Evolutionary conservation across 805 yeast genomes (phyloP), one percentile per base, ranked within the genome.

Genomic region (Ogataea naganishii): DNA sequence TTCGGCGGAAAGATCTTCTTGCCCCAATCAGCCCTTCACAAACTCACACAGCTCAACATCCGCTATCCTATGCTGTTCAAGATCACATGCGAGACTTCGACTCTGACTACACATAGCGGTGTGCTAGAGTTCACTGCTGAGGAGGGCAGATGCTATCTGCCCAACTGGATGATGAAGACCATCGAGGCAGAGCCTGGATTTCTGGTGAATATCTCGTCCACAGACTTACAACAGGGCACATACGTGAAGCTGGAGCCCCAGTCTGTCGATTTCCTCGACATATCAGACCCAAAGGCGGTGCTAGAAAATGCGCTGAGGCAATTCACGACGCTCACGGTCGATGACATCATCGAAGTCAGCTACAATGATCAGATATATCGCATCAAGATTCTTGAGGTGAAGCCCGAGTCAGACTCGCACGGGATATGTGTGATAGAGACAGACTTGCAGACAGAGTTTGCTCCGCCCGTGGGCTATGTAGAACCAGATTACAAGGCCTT

Each of bases 381-480:
- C 15, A 85, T 92, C 37, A 81, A 77, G 49, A 88, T 92, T 13
- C 60, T 89, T 26, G 96, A 92, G 45, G 83, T 75, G 17, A 83
- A 83, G 46, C 97, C 97, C 1, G 82, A 79, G 30, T 65, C 74
- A 2, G 43, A 53, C 6, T 58, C 62, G 6, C 60, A 69, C 20
- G 82, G 95, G 35, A 79, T 89, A 10, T 89, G 96, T 64, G 96
- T 92, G 5, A 84, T 92, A 17, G 99, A 92, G 51, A 92, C 98
- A 0, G 98, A 92, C 60, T 65, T 92, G 37, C 95, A 84, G 35
- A 94, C 96, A 0, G 99, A 92, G 50, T 92, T 92, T 62, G 97
- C 96, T 2, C 95, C 98, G 3, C 99, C 99, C 0, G 95, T 89
- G 5, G 99, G 99, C 0, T 92, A 92, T 51, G 95, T 83, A 13